These are phyloP conservation scores for Tolypocladium nubicola DNA, from an alignment of 2,329 filamentous ascomycete genomes.

Conservation along the genomic window DNA sequence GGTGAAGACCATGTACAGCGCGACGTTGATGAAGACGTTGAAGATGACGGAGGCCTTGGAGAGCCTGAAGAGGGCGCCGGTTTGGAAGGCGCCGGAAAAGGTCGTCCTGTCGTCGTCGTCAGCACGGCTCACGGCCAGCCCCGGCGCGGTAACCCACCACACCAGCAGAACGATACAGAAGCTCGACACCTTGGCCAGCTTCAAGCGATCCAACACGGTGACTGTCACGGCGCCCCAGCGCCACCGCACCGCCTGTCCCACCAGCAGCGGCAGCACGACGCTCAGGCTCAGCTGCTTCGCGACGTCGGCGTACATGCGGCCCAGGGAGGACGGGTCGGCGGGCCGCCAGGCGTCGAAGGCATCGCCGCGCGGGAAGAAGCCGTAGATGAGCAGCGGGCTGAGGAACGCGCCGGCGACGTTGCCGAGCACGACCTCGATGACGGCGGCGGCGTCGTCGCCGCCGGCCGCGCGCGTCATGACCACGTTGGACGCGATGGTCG, in stretches of 20 bases:
- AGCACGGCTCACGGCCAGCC: background rate
- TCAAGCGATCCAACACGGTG: slow-evolving; percentile 42
- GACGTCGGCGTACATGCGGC: slow-evolving; percentile 53
- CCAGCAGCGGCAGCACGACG: slow-evolving; percentile 51
- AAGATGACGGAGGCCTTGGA: slow-evolving; percentile 53
- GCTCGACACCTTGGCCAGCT: slow-evolving; percentile 36
- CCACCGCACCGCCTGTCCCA: slow-evolving; percentile 50
- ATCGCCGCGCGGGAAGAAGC: slow-evolving; percentile 40
- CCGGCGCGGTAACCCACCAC: slow-evolving; percentile 24
- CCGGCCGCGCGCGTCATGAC: slow-evolving; percentile 62
- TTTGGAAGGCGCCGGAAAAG: slow-evolving; percentile 55
- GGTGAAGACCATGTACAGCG: slow-evolving; percentile 51
- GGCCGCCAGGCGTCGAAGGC: slow-evolving; percentile 49
- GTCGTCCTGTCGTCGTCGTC: slow-evolving; percentile 43
- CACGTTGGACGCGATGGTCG: slow-evolving; percentile 63
- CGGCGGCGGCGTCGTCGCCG: slow-evolving; percentile 54
- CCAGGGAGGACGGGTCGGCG: slow-evolving; percentile 39
- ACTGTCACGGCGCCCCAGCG: slow-evolving; percentile 39
- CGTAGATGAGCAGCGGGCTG: slow-evolving; percentile 52
- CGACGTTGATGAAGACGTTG: slow-evolving; percentile 57
- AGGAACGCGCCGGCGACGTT: slow-evolving; percentile 61
- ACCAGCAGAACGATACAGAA: slow-evolving; percentile 36
- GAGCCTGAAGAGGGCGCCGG: slow-evolving; percentile 47
- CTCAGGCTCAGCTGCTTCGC: slow-evolving; percentile 59
- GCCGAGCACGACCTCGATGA: slow-evolving; percentile 60